These are phyloP conservation scores for Fusarium tanahbumbuense DNA, from an alignment of 2,329 filamentous ascomycete genomes.

Conservation along the genomic window DNA sequence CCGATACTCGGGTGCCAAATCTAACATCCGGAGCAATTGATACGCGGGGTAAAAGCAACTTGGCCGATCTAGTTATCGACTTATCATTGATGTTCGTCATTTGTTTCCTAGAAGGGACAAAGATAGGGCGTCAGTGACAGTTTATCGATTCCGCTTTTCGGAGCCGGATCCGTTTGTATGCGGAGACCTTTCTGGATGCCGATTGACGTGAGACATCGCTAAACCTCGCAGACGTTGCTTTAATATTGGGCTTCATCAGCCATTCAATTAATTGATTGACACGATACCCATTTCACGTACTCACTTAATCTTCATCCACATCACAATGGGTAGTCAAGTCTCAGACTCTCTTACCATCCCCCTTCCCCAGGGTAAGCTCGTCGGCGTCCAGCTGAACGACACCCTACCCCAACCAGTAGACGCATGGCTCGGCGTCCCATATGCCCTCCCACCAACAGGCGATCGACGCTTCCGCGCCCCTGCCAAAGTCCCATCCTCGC, in stretches of 20 bases:
- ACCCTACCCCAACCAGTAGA: slow-evolving; percentile 48
- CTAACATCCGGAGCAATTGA: slow-evolving; percentile 12
- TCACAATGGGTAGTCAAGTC: slow-evolving; percentile 32
- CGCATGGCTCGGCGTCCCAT: slow-evolving; percentile 61
- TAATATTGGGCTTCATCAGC: not conserved
- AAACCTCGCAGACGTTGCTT: not conserved
- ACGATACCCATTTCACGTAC: not conserved
- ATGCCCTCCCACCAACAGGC: slow-evolving; percentile 59
- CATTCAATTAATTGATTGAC: not conserved
- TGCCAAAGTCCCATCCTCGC: slow-evolving; percentile 42
- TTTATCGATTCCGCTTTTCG: slow-evolving; percentile 15
- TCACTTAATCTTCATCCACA: not conserved
- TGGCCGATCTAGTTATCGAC: not conserved
- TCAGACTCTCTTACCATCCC: slow-evolving; percentile 24
- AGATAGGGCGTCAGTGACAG: not conserved
- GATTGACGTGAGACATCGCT: not conserved
- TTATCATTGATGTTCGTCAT: not conserved
- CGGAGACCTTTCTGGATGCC: slow-evolving; percentile 29
- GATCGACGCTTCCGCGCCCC: slow-evolving; percentile 59
- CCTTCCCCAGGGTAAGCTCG: slow-evolving; percentile 39
- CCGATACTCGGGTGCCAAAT: slow-evolving; percentile 26
- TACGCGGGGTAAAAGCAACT: slow-evolving; percentile 19
- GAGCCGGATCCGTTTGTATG: not conserved
- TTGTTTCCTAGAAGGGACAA: not conserved
- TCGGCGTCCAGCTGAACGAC: slow-evolving; percentile 35